Evolutionary conservation across 805 yeast species (phyloP), one percentile per base, ranked within the genome.

Genomic region (Suhomyces faveliae): DNA sequence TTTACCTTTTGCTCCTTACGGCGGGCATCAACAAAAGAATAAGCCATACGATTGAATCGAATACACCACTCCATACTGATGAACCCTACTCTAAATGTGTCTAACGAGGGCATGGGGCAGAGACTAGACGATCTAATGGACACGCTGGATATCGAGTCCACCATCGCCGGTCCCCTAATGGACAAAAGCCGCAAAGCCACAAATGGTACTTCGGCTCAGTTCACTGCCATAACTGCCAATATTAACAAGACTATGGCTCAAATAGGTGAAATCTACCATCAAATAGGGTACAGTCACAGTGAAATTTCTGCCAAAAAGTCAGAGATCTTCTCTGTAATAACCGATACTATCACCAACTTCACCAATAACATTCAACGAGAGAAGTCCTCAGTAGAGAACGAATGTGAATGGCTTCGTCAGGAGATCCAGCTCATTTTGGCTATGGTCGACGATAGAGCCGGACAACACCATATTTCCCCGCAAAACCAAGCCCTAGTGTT

Each of bases 251-350:
- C 76, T 7, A 63, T 73, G 13, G 53, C 51, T 52, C 74, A 77
- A 44, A 59, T 81, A n/a, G 71, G 76, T 43, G 56, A 57, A 4
- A 71, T 80, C 8, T 80, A 80, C 58, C 67, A 68, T 42, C 75
- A 72, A 48, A 81, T 82, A 35, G 87, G 87, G 1, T 80, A 77
- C 56, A 71, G 83, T 1, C 60, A 70, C n/a, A 56, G 61, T 7
- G 84, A 81, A 48, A 75, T 79, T 2, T 58, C 74, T 11, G 63
- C 62, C 30, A 81, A 79, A 53, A 81, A 79, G 53, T 62, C 73
- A 27, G 69, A 71, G 39, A 74, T 82, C 11, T 81, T 81, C 53
- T 71, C 64, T 12, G 71, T 71, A 4, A 67, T 82, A 5, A 76
- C 81, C 29, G 70, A 70, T 22, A 76, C 82, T 1, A 78, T 82